Evolutionary conservation across 768 basidiomycete species (phyloP).

Genomic region (Cystofilobasidium bisporidii): DNA sequence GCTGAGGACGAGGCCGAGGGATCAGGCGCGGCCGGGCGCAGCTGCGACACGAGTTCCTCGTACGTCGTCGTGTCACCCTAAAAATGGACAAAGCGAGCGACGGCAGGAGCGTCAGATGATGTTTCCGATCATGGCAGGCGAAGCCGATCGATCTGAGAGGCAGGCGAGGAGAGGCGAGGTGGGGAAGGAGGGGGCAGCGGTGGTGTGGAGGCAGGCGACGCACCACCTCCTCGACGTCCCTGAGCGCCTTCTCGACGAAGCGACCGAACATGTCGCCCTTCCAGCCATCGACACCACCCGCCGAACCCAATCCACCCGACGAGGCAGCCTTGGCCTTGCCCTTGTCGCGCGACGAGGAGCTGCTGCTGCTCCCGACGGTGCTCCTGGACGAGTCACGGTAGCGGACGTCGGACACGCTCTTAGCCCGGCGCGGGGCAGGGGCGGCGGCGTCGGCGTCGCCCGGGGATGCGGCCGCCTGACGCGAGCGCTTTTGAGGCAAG

Average conservation of each 20-base stretch:
- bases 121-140: too few relatives aligned
- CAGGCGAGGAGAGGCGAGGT: too few relatives aligned
- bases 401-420: constrained; percentile 3
- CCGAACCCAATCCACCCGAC: neutral
- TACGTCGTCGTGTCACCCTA: constrained; percentile 68
- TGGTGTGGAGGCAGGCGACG: neutral
- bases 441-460: neutral
- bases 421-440: neutral
- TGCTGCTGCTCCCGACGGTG: neutral
- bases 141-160: too few relatives aligned
- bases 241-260: constrained; percentile 40
- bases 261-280: constrained; percentile 40
- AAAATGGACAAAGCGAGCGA: too few relatives aligned
- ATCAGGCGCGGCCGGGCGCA: constrained; percentile 39
- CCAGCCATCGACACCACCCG: constrained; percentile 29
- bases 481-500: neutral
- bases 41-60: constrained; percentile 81
- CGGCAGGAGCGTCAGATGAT: neutral
- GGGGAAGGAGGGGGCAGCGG: neutral
- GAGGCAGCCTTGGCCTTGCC: constrained; percentile 14
- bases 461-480: neutral
- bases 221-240: constrained; percentile 29
- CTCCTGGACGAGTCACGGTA: neutral
- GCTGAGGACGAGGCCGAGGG: constrained; percentile 40
- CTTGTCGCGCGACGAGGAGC: neutral